Evolutionary conservation across 2,329 filamentous ascomycete genomes (phyloP).

Genomic region (Sporothrix dimorphospora): DNA sequence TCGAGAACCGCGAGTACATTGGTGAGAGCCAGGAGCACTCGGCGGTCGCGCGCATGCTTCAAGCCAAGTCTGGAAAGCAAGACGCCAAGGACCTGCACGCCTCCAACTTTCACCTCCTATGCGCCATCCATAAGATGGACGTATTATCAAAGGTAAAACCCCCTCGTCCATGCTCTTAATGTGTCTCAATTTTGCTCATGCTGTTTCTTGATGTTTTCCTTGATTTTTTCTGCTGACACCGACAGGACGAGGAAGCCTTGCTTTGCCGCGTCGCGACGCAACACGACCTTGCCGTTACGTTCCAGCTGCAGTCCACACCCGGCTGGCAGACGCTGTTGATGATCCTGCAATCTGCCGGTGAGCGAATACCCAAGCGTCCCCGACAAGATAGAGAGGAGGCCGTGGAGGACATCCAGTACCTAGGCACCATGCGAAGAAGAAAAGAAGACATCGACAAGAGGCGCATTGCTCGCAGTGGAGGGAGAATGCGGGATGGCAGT

Average conservation of each 20-base stretch:
- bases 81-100: constrained; percentile 67
- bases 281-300: constrained; percentile 78
- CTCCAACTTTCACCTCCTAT: constrained; percentile 94
- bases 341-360: constrained; percentile 96
- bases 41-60: constrained; percentile 68
- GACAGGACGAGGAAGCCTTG: constrained; percentile 83
- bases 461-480: constrained; percentile 17
- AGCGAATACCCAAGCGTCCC: constrained; percentile 81
- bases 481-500: neutral
- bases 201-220: neutral
- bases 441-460: constrained; percentile 6
- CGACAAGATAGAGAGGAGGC: constrained; percentile 39
- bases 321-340: constrained; percentile 94
- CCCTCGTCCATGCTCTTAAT: constrained; percentile 25
- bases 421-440: constrained; percentile 18
- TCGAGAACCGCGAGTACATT: constrained; percentile 87
- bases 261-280: constrained; percentile 82
- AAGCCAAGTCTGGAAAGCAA: constrained; percentile 51
- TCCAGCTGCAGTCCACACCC: constrained; percentile 80
- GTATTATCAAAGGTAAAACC: constrained; percentile 85
- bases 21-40: constrained; percentile 83
- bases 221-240: constrained; percentile 22
- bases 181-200: constrained; percentile 20
- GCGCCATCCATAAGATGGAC: constrained; percentile 78
- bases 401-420: constrained; percentile 28